Evolutionary conservation across 495 filamentous ascomycete species (phyloP).

Genomic region (Bacidia rubella): DNA sequence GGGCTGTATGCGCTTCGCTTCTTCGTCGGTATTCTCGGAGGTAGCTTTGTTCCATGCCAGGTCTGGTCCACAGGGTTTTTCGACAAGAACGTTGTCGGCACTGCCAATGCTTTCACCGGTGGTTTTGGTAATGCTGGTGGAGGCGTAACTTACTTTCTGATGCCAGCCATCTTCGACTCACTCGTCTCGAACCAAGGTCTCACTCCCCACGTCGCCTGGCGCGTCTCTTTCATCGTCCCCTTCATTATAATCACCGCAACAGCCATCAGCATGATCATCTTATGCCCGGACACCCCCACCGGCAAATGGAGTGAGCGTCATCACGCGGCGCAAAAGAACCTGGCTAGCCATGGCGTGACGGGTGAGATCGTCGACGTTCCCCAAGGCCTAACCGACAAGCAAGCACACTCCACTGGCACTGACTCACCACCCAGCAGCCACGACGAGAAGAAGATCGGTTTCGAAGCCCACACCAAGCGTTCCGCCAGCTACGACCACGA

Average conservation of each 20-base stretch:
- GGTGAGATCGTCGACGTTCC: constrained; percentile 36
- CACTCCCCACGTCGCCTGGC: constrained; percentile 58
- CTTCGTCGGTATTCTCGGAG: constrained; percentile 88
- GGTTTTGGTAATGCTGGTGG: constrained; percentile 87
- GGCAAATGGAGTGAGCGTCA: constrained; percentile 72
- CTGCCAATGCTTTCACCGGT: constrained; percentile 74
- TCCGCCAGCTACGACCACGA: constrained; percentile 31
- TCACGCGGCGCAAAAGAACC: constrained; percentile 31
- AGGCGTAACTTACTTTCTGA: constrained; percentile 78
- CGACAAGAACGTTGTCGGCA: constrained; percentile 89
- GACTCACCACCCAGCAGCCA: constrained; percentile 22
- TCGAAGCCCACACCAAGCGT: constrained; percentile 26
- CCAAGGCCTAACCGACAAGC: constrained; percentile 43
- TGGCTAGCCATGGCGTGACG: constrained; percentile 27
- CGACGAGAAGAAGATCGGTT: constrained; percentile 30
- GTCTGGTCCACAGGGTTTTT: constrained; percentile 95
- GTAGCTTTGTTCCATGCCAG: constrained; percentile 84
- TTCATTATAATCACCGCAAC: constrained; percentile 57
- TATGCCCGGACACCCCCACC: constrained; percentile 74
- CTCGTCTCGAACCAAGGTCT: constrained; percentile 48
- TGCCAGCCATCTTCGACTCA: constrained; percentile 83
- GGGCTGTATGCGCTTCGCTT: constrained; percentile 73
- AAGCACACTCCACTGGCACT: constrained; percentile 21
- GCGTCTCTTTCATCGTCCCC: constrained; percentile 71
- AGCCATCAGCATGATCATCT: constrained; percentile 54